These are phyloP conservation scores for Aureobasidium melanogenum DNA, from an alignment of 2,329 filamentous ascomycete genomes.

Conservation along the genomic window DNA sequence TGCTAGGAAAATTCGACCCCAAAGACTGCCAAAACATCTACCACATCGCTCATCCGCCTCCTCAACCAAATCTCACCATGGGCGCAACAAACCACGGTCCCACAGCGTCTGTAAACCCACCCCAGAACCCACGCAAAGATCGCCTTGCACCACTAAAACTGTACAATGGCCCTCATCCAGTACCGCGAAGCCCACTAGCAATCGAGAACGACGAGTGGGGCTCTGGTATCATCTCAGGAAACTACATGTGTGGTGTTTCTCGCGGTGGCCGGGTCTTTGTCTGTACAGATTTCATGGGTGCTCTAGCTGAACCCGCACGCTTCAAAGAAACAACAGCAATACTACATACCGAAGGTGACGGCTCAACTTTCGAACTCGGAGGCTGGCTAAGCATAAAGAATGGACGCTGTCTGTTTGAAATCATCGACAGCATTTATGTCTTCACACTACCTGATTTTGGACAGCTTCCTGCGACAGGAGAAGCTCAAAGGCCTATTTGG, in stretches of 20 bases:
- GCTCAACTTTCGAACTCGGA: slow-evolving; percentile 35
- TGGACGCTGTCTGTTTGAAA: slow-evolving; percentile 36
- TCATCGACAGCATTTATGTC: slow-evolving; percentile 35
- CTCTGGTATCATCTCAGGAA: slow-evolving; percentile 35
- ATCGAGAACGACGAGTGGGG: slow-evolving; percentile 38
- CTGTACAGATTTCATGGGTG: slow-evolving; percentile 36
- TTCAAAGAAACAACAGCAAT: slow-evolving; percentile 25
- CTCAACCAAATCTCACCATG: slow-evolving; percentile 14
- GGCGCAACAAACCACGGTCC: slow-evolving; percentile 16
- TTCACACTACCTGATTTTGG: slow-evolving; percentile 31
- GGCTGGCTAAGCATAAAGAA: slow-evolving; percentile 38
- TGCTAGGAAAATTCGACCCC: slow-evolving; percentile 32
- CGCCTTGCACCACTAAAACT: slow-evolving; percentile 18
- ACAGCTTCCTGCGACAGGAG: not conserved
- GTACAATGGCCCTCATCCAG: slow-evolving; percentile 15
- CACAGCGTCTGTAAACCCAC: slow-evolving; percentile 16
- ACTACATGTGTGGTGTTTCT: slow-evolving; percentile 37
- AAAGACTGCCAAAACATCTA: slow-evolving; percentile 25
- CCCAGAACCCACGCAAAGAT: slow-evolving; percentile 14
- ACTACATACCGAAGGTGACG: slow-evolving; percentile 35
- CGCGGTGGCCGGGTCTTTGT: slow-evolving; percentile 35
- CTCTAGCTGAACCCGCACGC: slow-evolving; percentile 23
- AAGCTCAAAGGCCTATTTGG: slow-evolving; percentile 15
- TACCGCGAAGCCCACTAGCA: slow-evolving; percentile 10
- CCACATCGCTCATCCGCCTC: slow-evolving; percentile 26